A percentile compares a stretch with the other conserved stretches of the same genome.
Conservation (phyloP, 202 grass and related monocot species). For the Panicum virgatum region DNA sequence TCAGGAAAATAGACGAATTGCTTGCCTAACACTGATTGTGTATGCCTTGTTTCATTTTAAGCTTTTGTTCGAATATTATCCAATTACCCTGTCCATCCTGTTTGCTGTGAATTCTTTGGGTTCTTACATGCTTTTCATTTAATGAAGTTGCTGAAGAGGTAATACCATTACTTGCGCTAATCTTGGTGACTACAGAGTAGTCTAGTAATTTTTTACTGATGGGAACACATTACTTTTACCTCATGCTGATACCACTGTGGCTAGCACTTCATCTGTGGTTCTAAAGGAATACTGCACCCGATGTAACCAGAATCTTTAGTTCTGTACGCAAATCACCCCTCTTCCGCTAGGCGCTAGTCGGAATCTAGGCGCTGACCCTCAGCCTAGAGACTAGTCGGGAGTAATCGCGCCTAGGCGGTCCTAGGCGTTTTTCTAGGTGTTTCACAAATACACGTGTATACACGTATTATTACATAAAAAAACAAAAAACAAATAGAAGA, state of each 20-base stretch:
- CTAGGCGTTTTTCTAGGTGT: no score
- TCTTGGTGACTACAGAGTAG: not conserved
- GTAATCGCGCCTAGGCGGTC: no score
- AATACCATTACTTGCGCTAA: not conserved
- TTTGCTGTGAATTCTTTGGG: not conserved
- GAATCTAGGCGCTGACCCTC: no score
- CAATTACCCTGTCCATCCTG: not conserved
- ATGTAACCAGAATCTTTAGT: not conserved
- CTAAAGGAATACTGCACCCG: not conserved
- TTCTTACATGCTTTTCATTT: not conserved
- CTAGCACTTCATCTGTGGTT: not conserved
- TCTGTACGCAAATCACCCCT: not conserved
- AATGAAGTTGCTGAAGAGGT: constrained; percentile 10
- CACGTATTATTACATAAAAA: no score
- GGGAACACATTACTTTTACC: not conserved
- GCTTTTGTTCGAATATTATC: not conserved
- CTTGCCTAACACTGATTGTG: not conserved
- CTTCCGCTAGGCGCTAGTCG: no score
- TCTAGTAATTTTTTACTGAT: constrained; percentile 2
- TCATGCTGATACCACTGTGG: not conserved
- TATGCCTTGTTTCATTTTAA: not conserved
- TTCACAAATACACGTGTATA: no score
- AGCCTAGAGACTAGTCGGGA: no score
- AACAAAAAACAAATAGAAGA: no score
- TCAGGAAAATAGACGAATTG: constrained; percentile 9